Evolutionary conservation across 768 basidiomycete genomes (phyloP).

Genomic region (Pulveroboletus sp.): DNA sequence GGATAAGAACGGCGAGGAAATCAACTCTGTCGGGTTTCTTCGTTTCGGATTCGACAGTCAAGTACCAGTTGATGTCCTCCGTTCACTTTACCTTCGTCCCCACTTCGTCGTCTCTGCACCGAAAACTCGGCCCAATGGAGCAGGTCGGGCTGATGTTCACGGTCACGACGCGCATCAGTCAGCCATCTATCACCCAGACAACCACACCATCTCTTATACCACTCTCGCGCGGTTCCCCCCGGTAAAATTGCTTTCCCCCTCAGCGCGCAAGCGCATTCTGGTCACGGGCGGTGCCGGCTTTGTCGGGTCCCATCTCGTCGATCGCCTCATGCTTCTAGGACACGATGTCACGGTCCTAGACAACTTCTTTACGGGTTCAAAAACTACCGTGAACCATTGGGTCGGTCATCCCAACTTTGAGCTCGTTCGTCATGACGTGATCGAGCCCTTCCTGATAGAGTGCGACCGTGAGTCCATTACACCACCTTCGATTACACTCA

Average conservation of each 20-base stretch:
- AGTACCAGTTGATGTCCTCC: conserved; percentile 74
- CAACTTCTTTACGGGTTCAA: conserved; percentile 98
- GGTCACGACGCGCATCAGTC: conserved; percentile 61
- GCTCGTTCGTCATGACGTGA: conserved; percentile 94
- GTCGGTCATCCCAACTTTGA: conserved; percentile 99
- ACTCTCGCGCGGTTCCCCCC: conserved; percentile 91
- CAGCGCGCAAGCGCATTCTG: conserved; percentile 81
- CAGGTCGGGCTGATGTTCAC: conserved; percentile 41
- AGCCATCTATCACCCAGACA: conserved; percentile 80
- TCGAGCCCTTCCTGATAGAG: conserved; percentile 98
- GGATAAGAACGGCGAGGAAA: conserved; percentile 74
- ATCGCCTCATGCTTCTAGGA: conserved; percentile 95
- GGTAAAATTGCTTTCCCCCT: conserved; percentile 79
- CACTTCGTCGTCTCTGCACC: conserved; percentile 60
- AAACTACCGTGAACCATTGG: conserved; percentile 96
- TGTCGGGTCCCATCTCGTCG: conserved; percentile 96
- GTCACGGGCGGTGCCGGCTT: conserved; percentile 99
- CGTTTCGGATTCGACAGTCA: conserved; percentile 90
- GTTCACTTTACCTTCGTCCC: conserved; percentile 84
- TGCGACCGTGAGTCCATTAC: conserved; percentile 74
- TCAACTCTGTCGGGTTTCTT: conserved; percentile 76
- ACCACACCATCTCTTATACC: conserved; percentile 85
- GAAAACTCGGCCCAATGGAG: conserved; percentile 34
- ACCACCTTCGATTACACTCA: too few relatives aligned
- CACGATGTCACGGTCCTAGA: conserved; percentile 97